phyloP scores from a whole-genome alignment of 1,284 basidiomycete genomes.

The Ustilago bromivora region DNA sequence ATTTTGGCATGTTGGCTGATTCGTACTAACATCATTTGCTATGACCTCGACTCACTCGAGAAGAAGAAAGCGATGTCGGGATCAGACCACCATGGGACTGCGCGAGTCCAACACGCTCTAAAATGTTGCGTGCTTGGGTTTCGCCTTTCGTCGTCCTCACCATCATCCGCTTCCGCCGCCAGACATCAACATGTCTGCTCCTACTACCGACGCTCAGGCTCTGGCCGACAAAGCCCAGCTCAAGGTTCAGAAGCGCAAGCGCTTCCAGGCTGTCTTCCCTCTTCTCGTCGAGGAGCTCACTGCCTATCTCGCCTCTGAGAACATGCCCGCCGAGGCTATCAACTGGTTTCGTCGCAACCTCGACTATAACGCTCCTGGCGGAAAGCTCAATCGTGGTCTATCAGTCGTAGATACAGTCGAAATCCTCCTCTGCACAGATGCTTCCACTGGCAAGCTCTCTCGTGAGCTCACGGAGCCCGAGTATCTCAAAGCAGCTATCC shows the following conservation, averaged over 20 bases:
- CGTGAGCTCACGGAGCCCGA: slow-evolving; percentile 72
- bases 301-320: slow-evolving; percentile 74
- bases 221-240: slow-evolving; percentile 55
- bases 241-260: slow-evolving; percentile 69
- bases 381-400: slow-evolving; percentile 95
- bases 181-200: slow-evolving; percentile 28
- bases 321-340: slow-evolving; percentile 81
- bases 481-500: slow-evolving; percentile 87
- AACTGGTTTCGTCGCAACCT: slow-evolving; percentile 81
- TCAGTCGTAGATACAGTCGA: slow-evolving; percentile 93
- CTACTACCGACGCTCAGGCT: slow-evolving; percentile 27
- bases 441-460: slow-evolving; percentile 74
- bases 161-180: neutral
- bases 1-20: neutral
- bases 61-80: slow-evolving; percentile 7
- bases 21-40: neutral
- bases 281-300: slow-evolving; percentile 75
- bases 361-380: slow-evolving; percentile 93
- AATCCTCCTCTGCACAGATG: slow-evolving; percentile 76
- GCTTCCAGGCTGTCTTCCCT: slow-evolving; percentile 74
- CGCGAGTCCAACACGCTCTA: slow-evolving; percentile 24
- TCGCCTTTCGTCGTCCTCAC: neutral
- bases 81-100: slow-evolving; percentile 42
- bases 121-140: neutral
- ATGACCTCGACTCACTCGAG: neutral